Evolutionary conservation across 306 rosid genomes (phyloP), one percentile per base, ranked within the genome.

Genomic region (Inga laurina): DNA sequence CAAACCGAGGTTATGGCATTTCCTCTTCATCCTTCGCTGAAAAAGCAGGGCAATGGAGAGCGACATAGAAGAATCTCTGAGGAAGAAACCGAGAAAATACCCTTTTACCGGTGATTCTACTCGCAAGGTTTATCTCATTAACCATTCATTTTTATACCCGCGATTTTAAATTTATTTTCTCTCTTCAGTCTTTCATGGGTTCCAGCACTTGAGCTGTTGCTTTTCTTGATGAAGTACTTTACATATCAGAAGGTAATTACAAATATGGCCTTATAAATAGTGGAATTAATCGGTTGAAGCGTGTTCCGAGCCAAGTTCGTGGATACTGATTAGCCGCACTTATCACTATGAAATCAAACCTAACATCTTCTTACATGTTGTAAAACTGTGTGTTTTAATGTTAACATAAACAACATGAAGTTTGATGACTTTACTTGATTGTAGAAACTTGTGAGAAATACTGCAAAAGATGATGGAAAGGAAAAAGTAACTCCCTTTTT

Each of bases 31-130:
- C 77, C 27, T 74, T 48, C 16, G 15, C 62, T 73, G 24, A 35
- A 49, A 30, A 48, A 44, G 64, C 64, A 8, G 77, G 48, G 66
- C 7, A 37, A 75, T 75, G 79, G 79, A 75, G 79, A 75, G 79
- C 51, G 79, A 75, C 68, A 11, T 56, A 21, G 79, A 75, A 35
- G 79, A 75, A 75, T 75, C 79, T 6, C 51, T 54, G 21, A 54
- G 79, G 43, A 75, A 75, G 79, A 75, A 61, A 52, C 65, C 45
- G 30, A 74, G 79, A 52, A 75, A 56, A 56, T 56, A 35, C n/a
- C n/a, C 68, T 37, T 75, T 75, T 56, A 15, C 79, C 68, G 51
- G 68, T 45, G 79, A 75, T 45, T 37, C 79, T 5, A 54, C 79
- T 6, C 79, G 79, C 68, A 75, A 75, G 79, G 79, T 75, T 32